A percentile compares a stretch with the other conserved stretches of the same genome.
Evolutionary conservation across 2,329 filamentous ascomycete species (phyloP).

Genomic region (Nothophoma quercina): DNA sequence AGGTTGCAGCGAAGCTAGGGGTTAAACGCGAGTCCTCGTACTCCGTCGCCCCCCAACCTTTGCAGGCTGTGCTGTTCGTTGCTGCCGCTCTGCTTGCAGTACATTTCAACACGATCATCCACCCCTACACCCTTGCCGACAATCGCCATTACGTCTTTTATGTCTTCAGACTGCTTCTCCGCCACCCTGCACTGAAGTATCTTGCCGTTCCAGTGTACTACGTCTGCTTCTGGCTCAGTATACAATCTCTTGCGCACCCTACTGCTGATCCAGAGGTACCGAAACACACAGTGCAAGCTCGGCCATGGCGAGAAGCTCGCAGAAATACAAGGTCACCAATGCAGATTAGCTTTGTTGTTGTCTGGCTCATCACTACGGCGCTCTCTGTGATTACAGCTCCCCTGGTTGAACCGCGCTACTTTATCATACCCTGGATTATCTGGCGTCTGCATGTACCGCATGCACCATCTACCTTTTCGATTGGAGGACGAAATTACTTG

Average conservation of each 20-base stretch:
- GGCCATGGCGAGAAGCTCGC: constrained; percentile 4
- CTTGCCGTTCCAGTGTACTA: constrained; percentile 75
- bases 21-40: not conserved
- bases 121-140: constrained; percentile 94
- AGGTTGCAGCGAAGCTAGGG: not conserved
- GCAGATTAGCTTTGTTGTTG: constrained; percentile 59
- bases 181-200: constrained; percentile 70
- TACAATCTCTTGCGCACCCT: constrained; percentile 64
- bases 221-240: constrained; percentile 71
- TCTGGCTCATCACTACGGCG: constrained; percentile 73
- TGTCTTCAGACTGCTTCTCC: constrained; percentile 82
- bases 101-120: constrained; percentile 87
- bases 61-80: constrained; percentile 41
- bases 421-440: constrained; percentile 93
- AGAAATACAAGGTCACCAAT: constrained; percentile 12
- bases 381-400: constrained; percentile 87
- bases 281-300: constrained; percentile 1
- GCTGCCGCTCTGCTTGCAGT: constrained; percentile 60
- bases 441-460: constrained; percentile 82
- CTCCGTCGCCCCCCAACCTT: not conserved
- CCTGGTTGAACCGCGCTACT: constrained; percentile 93
- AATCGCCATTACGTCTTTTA: constrained; percentile 99
- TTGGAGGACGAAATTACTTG: constrained; percentile 6
- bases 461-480: constrained; percentile 35
- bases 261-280: constrained; percentile 2